Conservation (phyloP, 164 flowering plant species). For the Berberis vulgaris region DNA sequence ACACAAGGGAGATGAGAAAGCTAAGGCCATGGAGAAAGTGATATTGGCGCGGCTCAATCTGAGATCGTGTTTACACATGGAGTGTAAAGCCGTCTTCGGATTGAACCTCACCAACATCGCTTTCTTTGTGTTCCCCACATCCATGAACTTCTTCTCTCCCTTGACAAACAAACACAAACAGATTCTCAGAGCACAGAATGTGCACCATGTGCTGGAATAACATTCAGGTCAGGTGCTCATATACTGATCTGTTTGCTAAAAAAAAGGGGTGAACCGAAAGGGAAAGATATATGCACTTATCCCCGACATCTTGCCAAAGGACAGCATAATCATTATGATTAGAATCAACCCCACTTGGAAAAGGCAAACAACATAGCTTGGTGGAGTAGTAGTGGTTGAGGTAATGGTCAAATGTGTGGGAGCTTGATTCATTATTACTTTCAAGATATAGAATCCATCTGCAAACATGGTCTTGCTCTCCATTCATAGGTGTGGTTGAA, state of each 20-base stretch:
- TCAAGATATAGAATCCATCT: not conserved
- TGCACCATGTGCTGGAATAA: not conserved
- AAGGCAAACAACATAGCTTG: slow-evolving; percentile 5
- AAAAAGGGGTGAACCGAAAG: too few relatives aligned
- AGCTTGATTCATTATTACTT: slow-evolving; percentile 15
- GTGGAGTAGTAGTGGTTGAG: slow-evolving; percentile 12
- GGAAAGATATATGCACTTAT: not conserved
- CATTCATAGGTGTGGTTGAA: not conserved
- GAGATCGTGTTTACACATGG: slow-evolving; percentile 60
- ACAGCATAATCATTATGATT: slow-evolving; percentile 6
- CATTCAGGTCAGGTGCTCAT: too few relatives aligned
- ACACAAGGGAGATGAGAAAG: not conserved
- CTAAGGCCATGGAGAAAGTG: slow-evolving; percentile 41
- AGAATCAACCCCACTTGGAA: slow-evolving; percentile 4
- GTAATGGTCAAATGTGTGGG: not conserved
- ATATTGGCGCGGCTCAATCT: slow-evolving; percentile 99
- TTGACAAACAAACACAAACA: not conserved
- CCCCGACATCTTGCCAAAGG: slow-evolving; percentile 4
- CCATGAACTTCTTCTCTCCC: not conserved
- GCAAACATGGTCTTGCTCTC: not conserved
- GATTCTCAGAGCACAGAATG: not conserved
- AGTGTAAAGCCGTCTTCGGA: slow-evolving; percentile 70
- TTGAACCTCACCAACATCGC: slow-evolving; percentile 99
- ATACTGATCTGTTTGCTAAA: too few relatives aligned
- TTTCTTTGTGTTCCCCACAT: slow-evolving; percentile 24